These are phyloP conservation scores for Agapanthus africanus DNA, from an alignment of 106 monocot species.

Conservation along the genomic window DNA sequence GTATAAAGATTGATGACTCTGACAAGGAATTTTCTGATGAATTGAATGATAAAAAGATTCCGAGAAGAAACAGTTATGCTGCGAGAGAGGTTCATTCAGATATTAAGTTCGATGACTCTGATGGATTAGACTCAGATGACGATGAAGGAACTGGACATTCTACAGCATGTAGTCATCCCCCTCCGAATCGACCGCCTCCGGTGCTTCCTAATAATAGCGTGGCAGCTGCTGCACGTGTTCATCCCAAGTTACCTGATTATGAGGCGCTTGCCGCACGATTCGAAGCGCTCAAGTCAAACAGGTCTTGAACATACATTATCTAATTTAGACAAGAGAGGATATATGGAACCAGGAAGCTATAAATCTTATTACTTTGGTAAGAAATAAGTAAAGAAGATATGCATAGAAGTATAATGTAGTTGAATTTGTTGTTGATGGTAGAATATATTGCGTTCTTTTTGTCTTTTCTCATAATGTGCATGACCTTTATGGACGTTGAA, in stretches of 20 bases:
- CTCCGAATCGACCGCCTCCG: conserved; percentile 28
- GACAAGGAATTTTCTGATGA: conserved; percentile 10
- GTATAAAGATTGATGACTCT: no score
- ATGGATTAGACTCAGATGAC: conserved; percentile 48
- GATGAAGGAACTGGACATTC: conserved; percentile 17
- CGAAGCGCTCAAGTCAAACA: conserved; percentile 53
- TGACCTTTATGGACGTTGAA: no score
- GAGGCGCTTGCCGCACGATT: conserved; percentile 69
- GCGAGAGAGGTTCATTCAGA: conserved; percentile 19
- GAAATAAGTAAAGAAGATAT: background rate
- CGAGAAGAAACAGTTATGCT: conserved; percentile 25
- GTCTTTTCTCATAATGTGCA: no score
- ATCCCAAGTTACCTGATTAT: conserved; percentile 89
- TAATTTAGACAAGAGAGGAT: no score
- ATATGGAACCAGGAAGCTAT: background rate
- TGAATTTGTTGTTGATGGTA: no score
- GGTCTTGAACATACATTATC: conserved; percentile 6
- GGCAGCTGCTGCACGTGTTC: conserved; percentile 41
- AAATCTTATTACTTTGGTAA: background rate
- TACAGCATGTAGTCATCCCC: conserved; percentile 11
- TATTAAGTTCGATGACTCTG: conserved; percentile 86
- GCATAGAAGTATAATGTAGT: no score
- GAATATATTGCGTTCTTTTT: no score
- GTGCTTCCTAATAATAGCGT: conserved; percentile 7
- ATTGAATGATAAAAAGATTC: conserved; percentile 18